Evolutionary conservation across 2,329 filamentous ascomycete species (phyloP).

Genomic region (Diaporthe velutina): DNA sequence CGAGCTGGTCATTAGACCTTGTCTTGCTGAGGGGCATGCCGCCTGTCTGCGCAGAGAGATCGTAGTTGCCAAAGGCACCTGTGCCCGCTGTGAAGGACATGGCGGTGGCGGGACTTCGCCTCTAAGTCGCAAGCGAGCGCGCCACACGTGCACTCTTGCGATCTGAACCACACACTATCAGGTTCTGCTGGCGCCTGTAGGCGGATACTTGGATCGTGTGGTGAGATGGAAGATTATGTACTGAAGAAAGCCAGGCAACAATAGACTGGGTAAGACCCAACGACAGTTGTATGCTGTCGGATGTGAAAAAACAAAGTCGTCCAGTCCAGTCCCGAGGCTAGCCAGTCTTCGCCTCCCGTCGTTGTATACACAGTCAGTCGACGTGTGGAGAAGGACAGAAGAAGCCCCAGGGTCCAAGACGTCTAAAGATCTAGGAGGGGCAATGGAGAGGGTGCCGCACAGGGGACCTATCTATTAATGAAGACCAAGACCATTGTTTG

Average conservation of each 20-base stretch:
- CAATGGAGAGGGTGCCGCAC: background rate
- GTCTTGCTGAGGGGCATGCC: constrained; percentile 51
- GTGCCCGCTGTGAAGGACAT: constrained; percentile 57
- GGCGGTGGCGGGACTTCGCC: constrained; percentile 28
- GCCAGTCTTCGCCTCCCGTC: constrained; percentile 5
- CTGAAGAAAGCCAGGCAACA: background rate
- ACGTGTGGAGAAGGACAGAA: constrained; percentile 6
- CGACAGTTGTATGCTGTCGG: background rate
- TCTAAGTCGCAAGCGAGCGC: background rate
- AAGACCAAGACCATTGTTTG: background rate
- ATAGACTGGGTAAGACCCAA: background rate
- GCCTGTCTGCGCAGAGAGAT: constrained; percentile 59
- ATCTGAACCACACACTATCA: background rate
- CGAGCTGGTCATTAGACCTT: constrained; percentile 38
- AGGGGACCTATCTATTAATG: constrained; percentile 23
- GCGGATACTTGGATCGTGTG: background rate
- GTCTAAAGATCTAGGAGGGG: background rate
- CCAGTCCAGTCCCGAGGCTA: constrained; percentile 1
- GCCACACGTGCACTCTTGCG: background rate
- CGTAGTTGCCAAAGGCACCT: constrained; percentile 61
- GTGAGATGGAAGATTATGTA: background rate
- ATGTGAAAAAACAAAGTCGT: background rate
- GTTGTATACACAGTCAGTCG: constrained; percentile 4
- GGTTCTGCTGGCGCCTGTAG: background rate
- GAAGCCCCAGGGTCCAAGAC: constrained; percentile 9